These are phyloP conservation scores for Aspergillus fumigatiaffinis DNA, from an alignment of 2,329 filamentous ascomycete genomes.

Conservation along the genomic window DNA sequence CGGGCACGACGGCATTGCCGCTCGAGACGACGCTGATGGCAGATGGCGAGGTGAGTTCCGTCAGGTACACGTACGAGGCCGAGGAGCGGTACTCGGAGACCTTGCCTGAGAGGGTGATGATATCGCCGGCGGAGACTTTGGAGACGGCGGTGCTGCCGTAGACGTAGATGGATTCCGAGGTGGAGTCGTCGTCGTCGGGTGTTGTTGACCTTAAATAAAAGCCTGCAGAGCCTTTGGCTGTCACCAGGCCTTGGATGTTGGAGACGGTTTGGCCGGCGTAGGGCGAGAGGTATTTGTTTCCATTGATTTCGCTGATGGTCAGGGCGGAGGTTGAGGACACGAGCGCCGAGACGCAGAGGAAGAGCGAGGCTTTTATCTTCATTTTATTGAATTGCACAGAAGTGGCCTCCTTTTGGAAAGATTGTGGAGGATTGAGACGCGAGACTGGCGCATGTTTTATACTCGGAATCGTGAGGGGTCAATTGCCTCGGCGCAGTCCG, in stretches of 20 bases:
- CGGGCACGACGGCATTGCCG: slow-evolving; percentile 52
- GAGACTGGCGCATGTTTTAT: background rate
- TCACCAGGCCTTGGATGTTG: slow-evolving; percentile 61
- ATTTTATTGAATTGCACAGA: background rate
- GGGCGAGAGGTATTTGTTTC: slow-evolving; percentile 60
- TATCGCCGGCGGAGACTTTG: slow-evolving; percentile 58
- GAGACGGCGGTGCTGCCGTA: slow-evolving; percentile 51
- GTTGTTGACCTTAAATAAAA: slow-evolving; percentile 61
- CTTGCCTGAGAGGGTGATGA: slow-evolving; percentile 57
- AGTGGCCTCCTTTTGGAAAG: no score
- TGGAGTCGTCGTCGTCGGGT: slow-evolving; percentile 53
- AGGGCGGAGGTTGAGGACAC: slow-evolving; percentile 28
- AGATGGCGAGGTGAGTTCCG: slow-evolving; percentile 56
- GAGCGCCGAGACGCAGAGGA: slow-evolving; percentile 1
- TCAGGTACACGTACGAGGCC: slow-evolving; percentile 58
- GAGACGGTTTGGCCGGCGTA: slow-evolving; percentile 54
- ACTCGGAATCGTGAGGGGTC: background rate
- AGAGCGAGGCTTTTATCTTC: background rate
- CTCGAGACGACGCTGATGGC: slow-evolving; percentile 53
- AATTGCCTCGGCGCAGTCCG: background rate
- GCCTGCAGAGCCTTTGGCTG: slow-evolving; percentile 59
- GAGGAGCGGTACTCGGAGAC: slow-evolving; percentile 58
- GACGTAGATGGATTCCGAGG: slow-evolving; percentile 65
- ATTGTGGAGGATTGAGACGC: no score
- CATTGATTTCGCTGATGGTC: slow-evolving; percentile 63